Evolutionary conservation across 768 basidiomycete genomes (phyloP).

Genomic region (Russula vinacea): DNA sequence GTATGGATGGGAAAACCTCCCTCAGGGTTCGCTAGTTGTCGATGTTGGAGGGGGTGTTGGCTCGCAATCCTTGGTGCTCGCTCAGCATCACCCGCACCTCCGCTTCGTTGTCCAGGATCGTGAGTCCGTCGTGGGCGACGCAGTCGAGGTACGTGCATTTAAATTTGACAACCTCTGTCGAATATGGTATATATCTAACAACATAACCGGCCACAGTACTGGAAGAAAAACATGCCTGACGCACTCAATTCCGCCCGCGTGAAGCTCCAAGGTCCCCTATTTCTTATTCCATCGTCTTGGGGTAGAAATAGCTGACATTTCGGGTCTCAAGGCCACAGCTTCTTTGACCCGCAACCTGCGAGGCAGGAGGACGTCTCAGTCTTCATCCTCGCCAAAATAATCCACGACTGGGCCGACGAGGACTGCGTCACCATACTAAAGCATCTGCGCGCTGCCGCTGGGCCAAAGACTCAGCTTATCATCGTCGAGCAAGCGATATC

Average conservation of each 20-base stretch:
- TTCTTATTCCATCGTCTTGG: not conserved
- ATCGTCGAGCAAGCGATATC: constrained; percentile 32
- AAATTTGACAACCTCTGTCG: not conserved
- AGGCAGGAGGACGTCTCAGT: constrained; percentile 7
- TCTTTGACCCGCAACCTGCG: constrained; percentile 9
- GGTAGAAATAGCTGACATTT: not conserved
- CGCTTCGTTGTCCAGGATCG: constrained; percentile 23
- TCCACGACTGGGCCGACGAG: constrained; percentile 36
- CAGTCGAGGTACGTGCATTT: constrained; percentile 5
- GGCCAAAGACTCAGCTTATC: constrained; percentile 32
- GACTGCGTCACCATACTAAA: constrained; percentile 26
- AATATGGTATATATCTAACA: not conserved
- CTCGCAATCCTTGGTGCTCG: constrained; percentile 11
- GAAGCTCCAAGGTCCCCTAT: not conserved
- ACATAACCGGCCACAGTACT: not conserved
- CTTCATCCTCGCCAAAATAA: not conserved
- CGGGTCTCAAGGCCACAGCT: not conserved
- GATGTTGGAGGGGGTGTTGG: constrained; percentile 20
- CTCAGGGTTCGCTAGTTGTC: constrained; percentile 14
- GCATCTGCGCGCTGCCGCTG: constrained; percentile 21
- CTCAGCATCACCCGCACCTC: constrained; percentile 2
- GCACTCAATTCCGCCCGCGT: constrained; percentile 3
- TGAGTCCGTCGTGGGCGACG: constrained; percentile 1
- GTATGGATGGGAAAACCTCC: constrained; percentile 12
- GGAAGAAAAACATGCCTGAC: constrained; percentile 10